phyloP scores from a whole-genome alignment of 768 basidiomycete genomes.

The Xerocomus spinulosus region DNA sequence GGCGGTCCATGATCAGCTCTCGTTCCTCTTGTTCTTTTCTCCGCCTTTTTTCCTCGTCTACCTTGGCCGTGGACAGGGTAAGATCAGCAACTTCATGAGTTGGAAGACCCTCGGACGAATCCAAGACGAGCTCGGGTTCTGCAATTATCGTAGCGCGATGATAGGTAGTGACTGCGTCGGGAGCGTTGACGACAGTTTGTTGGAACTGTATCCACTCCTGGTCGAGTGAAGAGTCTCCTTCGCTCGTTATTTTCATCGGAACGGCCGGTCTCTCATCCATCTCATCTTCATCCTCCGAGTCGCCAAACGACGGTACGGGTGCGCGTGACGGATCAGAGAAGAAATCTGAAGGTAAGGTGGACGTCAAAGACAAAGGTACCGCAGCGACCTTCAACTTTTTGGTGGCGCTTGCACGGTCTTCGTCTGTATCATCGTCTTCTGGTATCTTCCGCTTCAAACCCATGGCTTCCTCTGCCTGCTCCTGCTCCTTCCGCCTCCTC shows the following conservation, averaged over 20 bases:
- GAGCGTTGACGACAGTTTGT: slow-evolving; percentile 49
- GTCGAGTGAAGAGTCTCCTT: slow-evolving; percentile 43
- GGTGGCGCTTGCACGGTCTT: slow-evolving; percentile 19
- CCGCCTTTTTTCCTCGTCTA: slow-evolving; percentile 38
- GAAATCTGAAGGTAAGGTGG: slow-evolving; percentile 60
- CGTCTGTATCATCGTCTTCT: slow-evolving; percentile 24
- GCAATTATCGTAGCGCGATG: slow-evolving; percentile 67
- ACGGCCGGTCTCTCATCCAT: slow-evolving; percentile 12
- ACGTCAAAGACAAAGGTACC: slow-evolving; percentile 9
- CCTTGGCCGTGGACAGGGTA: slow-evolving; percentile 12
- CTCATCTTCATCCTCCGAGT: slow-evolving; percentile 43
- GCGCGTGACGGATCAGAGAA: slow-evolving; percentile 72
- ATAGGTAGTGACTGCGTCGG: slow-evolving; percentile 46
- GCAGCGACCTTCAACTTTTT: slow-evolving; percentile 30
- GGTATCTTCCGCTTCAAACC: slow-evolving; percentile 32
- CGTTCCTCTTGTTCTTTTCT: slow-evolving; percentile 65
- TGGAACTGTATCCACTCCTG: slow-evolving; percentile 74
- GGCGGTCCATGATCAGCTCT: slow-evolving; percentile 80
- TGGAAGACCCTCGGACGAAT: slow-evolving; percentile 48
- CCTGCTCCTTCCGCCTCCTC: slow-evolving; percentile 35
- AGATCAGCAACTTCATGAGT: slow-evolving; percentile 24
- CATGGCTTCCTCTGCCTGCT: slow-evolving; percentile 33
- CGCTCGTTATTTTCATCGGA: not conserved
- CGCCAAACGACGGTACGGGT: slow-evolving; percentile 33
- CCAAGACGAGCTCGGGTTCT: slow-evolving; percentile 55